A percentile compares a stretch with the other conserved stretches of the same genome.
These are phyloP conservation scores for Annulohypoxylon nitens DNA, from an alignment of 495 filamentous ascomycete species.

Conservation along the genomic window DNA sequence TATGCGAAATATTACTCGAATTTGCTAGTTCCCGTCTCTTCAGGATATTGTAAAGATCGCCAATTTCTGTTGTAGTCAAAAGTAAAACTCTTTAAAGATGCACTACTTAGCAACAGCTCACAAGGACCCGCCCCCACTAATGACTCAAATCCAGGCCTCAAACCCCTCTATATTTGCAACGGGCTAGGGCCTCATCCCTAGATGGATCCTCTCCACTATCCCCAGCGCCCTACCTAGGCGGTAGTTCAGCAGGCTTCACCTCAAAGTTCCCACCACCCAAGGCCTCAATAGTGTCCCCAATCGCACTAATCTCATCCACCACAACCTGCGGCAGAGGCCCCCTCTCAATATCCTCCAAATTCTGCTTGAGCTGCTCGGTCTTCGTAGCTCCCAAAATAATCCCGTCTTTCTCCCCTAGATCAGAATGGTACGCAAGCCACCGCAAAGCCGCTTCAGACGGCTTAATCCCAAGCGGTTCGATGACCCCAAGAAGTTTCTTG, in stretches of 20 bases:
- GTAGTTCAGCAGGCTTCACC: conserved; percentile 13
- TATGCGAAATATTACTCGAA: too few species aligned
- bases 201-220: too few species aligned
- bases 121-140: too few species aligned
- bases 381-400: conserved; percentile 68
- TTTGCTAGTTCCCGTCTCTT: too few species aligned
- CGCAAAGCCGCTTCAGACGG: conserved; percentile 65
- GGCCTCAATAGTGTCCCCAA: conserved; percentile 25
- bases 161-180: too few species aligned
- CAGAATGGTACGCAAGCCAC: conserved; percentile 67
- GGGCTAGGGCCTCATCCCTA: too few species aligned
- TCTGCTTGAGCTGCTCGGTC: conserved; percentile 64
- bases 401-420: conserved; percentile 63
- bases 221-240: conserved; percentile 4
- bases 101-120: too few species aligned
- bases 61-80: too few species aligned
- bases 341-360: conserved; percentile 68
- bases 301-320: conserved; percentile 19
- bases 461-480: conserved; percentile 47
- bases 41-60: too few species aligned
- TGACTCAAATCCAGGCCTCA: too few species aligned
- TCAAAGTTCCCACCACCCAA: conserved; percentile 29
- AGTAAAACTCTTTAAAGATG: too few species aligned
- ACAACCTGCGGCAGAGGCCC: conserved; percentile 57
- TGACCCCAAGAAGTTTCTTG: conserved; percentile 47